A percentile compares a stretch with the other conserved stretches of the same genome.
phyloP scores from a whole-genome alignment of 2,329 filamentous ascomycete genomes.

The Trichoderma sp. region DNA sequence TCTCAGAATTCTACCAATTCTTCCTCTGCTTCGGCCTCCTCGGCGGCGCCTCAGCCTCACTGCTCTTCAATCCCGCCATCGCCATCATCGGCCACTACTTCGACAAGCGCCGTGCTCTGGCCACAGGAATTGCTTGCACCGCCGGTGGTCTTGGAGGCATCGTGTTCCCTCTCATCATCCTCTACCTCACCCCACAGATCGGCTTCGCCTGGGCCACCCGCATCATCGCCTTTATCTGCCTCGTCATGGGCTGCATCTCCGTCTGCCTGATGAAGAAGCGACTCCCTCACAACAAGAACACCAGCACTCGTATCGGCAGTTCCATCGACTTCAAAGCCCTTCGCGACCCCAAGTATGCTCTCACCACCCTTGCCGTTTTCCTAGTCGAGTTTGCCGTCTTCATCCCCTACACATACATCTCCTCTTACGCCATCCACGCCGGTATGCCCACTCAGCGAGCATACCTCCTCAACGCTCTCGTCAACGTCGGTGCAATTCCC shows the following conservation, averaged over 20 bases:
- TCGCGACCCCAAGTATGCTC: constrained; percentile 49
- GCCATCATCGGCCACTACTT: constrained; percentile 71
- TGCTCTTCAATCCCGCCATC: constrained; percentile 70
- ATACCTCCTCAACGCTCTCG: constrained; percentile 67
- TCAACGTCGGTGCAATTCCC: constrained; percentile 69
- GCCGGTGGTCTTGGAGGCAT: constrained; percentile 64
- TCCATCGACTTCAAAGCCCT: constrained; percentile 56
- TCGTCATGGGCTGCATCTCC: constrained; percentile 32
- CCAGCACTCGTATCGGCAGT: constrained; percentile 34
- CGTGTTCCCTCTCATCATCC: constrained; percentile 44
- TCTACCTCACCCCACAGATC: constrained; percentile 29
- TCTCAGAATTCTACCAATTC: constrained; percentile 66
- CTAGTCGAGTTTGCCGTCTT: constrained; percentile 63
- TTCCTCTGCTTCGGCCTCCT: constrained; percentile 68
- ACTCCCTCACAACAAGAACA: constrained; percentile 47
- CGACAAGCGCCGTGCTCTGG: constrained; percentile 60
- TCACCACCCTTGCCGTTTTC: constrained; percentile 57
- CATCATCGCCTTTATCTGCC: constrained; percentile 33
- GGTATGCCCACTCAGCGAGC: constrained; percentile 57
- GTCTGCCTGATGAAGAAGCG: constrained; percentile 41
- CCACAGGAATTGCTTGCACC: constrained; percentile 68
- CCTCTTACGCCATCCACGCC: constrained; percentile 60
- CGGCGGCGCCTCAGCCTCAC: constrained; percentile 64
- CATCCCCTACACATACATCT: constrained; percentile 69
- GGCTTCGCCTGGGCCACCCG: constrained; percentile 38